phyloP scores from a whole-genome alignment of 2,329 filamentous ascomycete genomes.

The Arthrobotrys musiformis region DNA sequence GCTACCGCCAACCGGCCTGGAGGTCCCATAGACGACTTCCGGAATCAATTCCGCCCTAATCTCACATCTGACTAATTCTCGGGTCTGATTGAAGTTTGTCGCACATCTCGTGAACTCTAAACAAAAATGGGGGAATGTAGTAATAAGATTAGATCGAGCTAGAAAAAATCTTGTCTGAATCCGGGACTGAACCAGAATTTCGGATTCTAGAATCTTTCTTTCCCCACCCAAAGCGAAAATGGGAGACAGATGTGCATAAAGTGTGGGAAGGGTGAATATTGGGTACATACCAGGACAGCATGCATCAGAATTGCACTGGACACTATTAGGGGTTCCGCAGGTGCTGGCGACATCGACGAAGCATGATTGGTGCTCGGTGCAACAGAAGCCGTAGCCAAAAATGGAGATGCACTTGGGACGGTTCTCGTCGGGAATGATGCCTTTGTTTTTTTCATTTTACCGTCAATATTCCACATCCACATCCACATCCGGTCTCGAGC shows the following conservation, averaged over 20 bases:
- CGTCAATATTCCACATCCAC: background rate
- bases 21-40: conserved; percentile 8
- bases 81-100: conserved; percentile 14
- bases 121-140: background rate
- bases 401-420: conserved; percentile 10
- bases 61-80: conserved; percentile 6
- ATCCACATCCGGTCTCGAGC: too few relatives aligned
- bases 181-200: background rate
- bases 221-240: background rate
- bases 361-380: conserved; percentile 29
- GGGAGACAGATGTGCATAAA: too few relatives aligned
- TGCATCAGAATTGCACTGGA: background rate
- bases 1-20: background rate
- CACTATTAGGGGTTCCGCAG: background rate
- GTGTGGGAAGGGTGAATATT: too few relatives aligned
- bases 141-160: background rate
- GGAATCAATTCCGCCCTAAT: conserved; percentile 8
- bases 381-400: conserved; percentile 27
- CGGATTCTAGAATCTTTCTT: conserved; percentile 25
- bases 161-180: conserved; percentile 9
- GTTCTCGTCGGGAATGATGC: conserved; percentile 17
- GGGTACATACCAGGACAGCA: conserved; percentile 22
- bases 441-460: background rate
- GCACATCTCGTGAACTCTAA: conserved; percentile 22
- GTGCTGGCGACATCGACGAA: conserved; percentile 4